phyloP scores from a whole-genome alignment of 2,329 filamentous ascomycete genomes.

The Lachnellula arida region DNA sequence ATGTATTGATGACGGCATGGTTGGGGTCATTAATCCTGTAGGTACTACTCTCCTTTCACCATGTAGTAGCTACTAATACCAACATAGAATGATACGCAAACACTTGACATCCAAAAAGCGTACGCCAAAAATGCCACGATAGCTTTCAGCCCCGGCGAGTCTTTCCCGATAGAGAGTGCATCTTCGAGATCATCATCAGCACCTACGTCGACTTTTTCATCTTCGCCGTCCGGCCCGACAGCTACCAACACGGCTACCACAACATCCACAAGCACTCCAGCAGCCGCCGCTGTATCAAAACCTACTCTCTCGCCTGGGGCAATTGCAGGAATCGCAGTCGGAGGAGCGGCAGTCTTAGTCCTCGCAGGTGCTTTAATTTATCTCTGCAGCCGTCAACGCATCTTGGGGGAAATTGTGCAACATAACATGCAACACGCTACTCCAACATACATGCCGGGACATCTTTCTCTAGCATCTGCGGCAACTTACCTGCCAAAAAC shows the following conservation, averaged over 20 bases:
- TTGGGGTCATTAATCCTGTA: slow-evolving; percentile 73
- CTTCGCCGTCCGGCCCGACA: background rate
- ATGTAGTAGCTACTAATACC: background rate
- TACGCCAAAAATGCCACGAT: slow-evolving; percentile 19
- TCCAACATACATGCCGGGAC: slow-evolving; percentile 3
- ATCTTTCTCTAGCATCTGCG: slow-evolving; percentile 11
- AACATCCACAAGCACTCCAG: slow-evolving; percentile 1
- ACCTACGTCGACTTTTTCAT: slow-evolving; percentile 11
- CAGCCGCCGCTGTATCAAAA: slow-evolving; percentile 1
- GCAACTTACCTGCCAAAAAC: slow-evolving; percentile 6
- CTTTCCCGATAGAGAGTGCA: slow-evolving; percentile 17
- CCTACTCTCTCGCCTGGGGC: slow-evolving; percentile 16
- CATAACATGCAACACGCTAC: slow-evolving; percentile 10
- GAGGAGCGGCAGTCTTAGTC: slow-evolving; percentile 17
- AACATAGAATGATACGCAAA: slow-evolving; percentile 21
- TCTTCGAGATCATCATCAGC: slow-evolving; percentile 8
- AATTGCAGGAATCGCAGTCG: slow-evolving; percentile 25
- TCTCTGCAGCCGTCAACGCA: slow-evolving; percentile 24
- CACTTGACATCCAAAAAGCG: slow-evolving; percentile 18
- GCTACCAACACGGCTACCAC: background rate
- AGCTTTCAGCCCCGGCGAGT: slow-evolving; percentile 21
- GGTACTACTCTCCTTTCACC: slow-evolving; percentile 13
- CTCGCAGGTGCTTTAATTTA: slow-evolving; percentile 20
- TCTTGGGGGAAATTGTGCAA: slow-evolving; percentile 18
- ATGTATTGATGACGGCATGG: slow-evolving; percentile 62